These are phyloP conservation scores for Colletotrichum scovillei DNA, from an alignment of 2,329 filamentous ascomycete genomes.

Conservation along the genomic window DNA sequence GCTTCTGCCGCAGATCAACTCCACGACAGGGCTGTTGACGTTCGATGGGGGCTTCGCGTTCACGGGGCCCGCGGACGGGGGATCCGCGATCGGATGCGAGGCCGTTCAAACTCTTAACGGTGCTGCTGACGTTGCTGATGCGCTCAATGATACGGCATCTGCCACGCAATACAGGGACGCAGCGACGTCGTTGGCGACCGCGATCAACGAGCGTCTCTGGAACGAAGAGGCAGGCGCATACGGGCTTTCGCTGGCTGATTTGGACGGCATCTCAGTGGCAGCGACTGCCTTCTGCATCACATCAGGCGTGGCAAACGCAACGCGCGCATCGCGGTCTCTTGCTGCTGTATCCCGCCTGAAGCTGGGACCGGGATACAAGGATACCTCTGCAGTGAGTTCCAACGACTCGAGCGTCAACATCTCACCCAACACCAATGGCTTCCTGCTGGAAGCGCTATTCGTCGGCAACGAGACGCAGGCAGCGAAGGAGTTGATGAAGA, in stretches of 20 bases:
- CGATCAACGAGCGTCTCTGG: slow-evolving; percentile 38
- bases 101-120: slow-evolving; percentile 31
- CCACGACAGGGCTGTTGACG: slow-evolving; percentile 32
- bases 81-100: slow-evolving; percentile 34
- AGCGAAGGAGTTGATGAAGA: slow-evolving; percentile 46
- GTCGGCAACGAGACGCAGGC: slow-evolving; percentile 40
- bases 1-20: slow-evolving; percentile 31
- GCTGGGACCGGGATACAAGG: slow-evolving; percentile 38
- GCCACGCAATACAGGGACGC: slow-evolving; percentile 27
- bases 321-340: slow-evolving; percentile 26
- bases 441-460: slow-evolving; percentile 52
- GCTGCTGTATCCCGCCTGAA: slow-evolving; percentile 21
- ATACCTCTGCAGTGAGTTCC: slow-evolving; percentile 30
- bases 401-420: slow-evolving; percentile 49
- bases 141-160: slow-evolving; percentile 41
- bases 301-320: slow-evolving; percentile 31
- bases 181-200: slow-evolving; percentile 33
- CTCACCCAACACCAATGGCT: slow-evolving; percentile 59
- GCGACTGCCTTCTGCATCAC: slow-evolving; percentile 38
- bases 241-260: slow-evolving; percentile 6
- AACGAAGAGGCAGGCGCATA: slow-evolving; percentile 37
- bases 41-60: slow-evolving; percentile 30
- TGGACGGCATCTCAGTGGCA: slow-evolving; percentile 31
- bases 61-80: slow-evolving; percentile 28
- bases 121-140: slow-evolving; percentile 30